These are phyloP conservation scores for Tolypocladium guangdongense DNA, from an alignment of 2,329 filamentous ascomycete species.

Conservation along the genomic window DNA sequence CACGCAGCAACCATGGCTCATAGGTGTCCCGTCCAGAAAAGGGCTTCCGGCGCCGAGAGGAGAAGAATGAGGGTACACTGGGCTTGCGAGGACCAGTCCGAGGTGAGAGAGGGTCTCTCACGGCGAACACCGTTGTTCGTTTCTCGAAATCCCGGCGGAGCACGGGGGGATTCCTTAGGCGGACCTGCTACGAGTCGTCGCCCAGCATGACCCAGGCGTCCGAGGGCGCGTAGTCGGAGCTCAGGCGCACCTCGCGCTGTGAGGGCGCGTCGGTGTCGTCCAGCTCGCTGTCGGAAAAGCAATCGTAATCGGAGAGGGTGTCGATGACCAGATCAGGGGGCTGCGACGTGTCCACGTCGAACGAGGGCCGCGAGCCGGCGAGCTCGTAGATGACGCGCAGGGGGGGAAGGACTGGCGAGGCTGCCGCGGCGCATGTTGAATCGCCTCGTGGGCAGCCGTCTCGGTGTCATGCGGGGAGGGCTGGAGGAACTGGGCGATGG, in stretches of 20 bases:
- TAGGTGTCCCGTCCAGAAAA: not conserved
- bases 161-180: conserved; percentile 18
- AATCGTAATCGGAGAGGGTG: conserved; percentile 24
- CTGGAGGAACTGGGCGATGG: conserved; percentile 24
- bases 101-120: conserved; percentile 5
- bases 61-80: conserved; percentile 1
- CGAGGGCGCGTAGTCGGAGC: conserved; percentile 14
- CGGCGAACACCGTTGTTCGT: not conserved
- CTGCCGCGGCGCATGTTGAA: conserved; percentile 5
- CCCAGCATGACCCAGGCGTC: conserved; percentile 32
- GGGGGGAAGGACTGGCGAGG: conserved; percentile 15
- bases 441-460: conserved; percentile 8
- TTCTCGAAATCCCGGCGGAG: conserved; percentile 15
- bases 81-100: conserved; percentile 27
- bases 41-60: not conserved
- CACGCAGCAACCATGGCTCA: not conserved
- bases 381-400: conserved; percentile 30
- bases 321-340: conserved; percentile 24
- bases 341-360: conserved; percentile 24
- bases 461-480: conserved; percentile 8
- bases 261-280: conserved; percentile 16
- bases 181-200: conserved; percentile 36
- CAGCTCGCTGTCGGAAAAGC: conserved; percentile 24
- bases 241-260: conserved; percentile 19
- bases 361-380: conserved; percentile 18